Percentiles rank a stretch among this genome's conserved stretches.
Conservation (phyloP, 495 filamentous ascomycete species). For the Annulohypoxylon moriforme region DNA sequence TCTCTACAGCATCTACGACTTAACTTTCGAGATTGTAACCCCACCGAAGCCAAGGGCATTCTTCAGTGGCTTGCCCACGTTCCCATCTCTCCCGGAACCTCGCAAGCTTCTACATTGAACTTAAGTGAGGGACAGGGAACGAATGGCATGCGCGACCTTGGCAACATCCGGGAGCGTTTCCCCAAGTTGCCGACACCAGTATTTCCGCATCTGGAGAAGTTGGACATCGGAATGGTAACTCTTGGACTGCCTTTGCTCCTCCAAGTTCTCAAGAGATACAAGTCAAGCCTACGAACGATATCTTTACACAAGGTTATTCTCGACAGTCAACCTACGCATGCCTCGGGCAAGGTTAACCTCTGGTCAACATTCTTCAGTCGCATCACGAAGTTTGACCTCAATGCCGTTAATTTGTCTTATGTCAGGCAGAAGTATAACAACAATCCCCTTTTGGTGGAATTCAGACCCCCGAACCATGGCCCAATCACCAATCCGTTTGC, state of each 20-base stretch:
- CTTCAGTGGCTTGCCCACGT: constrained; percentile 41
- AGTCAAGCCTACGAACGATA: constrained; percentile 48
- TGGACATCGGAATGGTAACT: constrained; percentile 54
- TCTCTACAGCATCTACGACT: constrained; percentile 49
- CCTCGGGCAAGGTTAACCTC: constrained; percentile 30
- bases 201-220: constrained; percentile 46
- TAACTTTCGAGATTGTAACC: constrained; percentile 39
- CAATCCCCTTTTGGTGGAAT: background rate
- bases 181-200: constrained; percentile 24
- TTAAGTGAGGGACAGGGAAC: background rate
- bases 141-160: background rate
- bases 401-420: constrained; percentile 20
- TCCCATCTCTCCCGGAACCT: background rate
- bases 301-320: constrained; percentile 49
- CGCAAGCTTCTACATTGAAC: background rate
- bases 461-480: background rate
- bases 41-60: constrained; percentile 8
- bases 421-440: constrained; percentile 10
- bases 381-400: constrained; percentile 31
- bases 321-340: background rate
- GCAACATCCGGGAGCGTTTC: background rate
- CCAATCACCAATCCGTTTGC: background rate
- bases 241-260: constrained; percentile 39
- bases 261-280: constrained; percentile 49
- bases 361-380: constrained; percentile 44